Base-by-base conservation (phyloP, 441 rosid species). In the Erodium trifolium region DNA sequence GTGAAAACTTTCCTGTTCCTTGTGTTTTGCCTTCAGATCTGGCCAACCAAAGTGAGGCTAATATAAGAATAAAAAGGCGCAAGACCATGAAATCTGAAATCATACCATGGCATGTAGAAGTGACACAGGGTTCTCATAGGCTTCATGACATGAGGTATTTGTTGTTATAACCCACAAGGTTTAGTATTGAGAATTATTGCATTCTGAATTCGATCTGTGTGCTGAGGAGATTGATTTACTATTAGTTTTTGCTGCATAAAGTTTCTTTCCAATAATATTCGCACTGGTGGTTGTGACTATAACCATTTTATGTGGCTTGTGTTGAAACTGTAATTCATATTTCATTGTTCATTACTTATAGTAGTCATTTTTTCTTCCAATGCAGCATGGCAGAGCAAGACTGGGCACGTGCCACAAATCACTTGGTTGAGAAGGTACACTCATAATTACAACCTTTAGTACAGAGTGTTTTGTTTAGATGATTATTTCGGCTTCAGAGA, bases 391-490 rank as follows among this genome's bases (percentile, higher is more conserved):
- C 88, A 43, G 99, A 88, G 77, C 77, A 66, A 19, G 86, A 79
- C 37, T 94, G 99, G 99, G 89, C 89, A 5, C 74, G 65, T 67
- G 85, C 83, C 10, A 77, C 85, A 75, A 86, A 90, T 73, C 79
- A 88, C 59, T 78, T 84, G 76, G 62, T 81, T 75, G 96, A 92
- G 82, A 94, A 90, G 87, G 99, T 92, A 55, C 49, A 83, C 68
- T 68, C 64, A 59, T 59, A 59, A 47, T 11, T 59, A 59, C 64
- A 59, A 59, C 64, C 19, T 18, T 17, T 18, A 59, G n/a, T 59
- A 18, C 19, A 29, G 64, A 31, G 64, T 59, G 34, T 18, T 6
- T 16, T 10, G 23, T 18, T 23, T 47, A 7, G 34, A 19, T 19
- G 10, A 57, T 57, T 45, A 41, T 63, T n/a, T 18, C 3, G 18